A percentile compares a stretch with the other conserved stretches of the same genome.
Conservation (phyloP, 1,139 yeast species). For the Protomyces pachydermus region DNA sequence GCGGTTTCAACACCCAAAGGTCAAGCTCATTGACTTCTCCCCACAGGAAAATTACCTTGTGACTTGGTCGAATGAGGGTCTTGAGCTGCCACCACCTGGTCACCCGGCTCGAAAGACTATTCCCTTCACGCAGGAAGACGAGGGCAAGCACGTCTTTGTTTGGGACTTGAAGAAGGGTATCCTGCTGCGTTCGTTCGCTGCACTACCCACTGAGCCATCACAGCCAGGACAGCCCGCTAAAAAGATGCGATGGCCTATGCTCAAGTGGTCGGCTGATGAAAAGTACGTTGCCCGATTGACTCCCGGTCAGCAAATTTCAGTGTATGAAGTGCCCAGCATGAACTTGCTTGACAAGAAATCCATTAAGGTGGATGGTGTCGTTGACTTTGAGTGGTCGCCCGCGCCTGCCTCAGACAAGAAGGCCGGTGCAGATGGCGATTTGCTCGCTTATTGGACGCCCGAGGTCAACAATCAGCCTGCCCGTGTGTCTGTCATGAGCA, state of each 20-base stretch:
- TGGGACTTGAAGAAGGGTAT: slow-evolving; percentile 88
- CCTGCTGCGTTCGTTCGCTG: slow-evolving; percentile 83
- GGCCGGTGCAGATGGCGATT: slow-evolving; percentile 53
- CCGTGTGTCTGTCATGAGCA: slow-evolving; percentile 83
- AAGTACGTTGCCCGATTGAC: slow-evolving; percentile 93
- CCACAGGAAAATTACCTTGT: slow-evolving; percentile 88
- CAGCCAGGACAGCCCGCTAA: slow-evolving; percentile 33
- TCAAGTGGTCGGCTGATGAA: slow-evolving; percentile 94
- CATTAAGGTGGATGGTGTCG: slow-evolving; percentile 75
- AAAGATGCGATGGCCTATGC: slow-evolving; percentile 89
- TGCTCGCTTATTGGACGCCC: slow-evolving; percentile 94
- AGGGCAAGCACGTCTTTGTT: slow-evolving; percentile 88
- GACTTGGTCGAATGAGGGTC: slow-evolving; percentile 84
- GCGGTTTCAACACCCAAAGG: slow-evolving; percentile 86
- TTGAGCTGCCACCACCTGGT: slow-evolving; percentile 61
- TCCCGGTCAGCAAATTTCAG: slow-evolving; percentile 78
- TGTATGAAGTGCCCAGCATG: slow-evolving; percentile 69
- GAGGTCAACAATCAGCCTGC: slow-evolving; percentile 91
- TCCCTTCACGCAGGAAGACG: slow-evolving; percentile 84
- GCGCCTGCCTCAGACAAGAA: slow-evolving; percentile 63
- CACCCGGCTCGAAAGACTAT: slow-evolving; percentile 55
- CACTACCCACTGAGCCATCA: slow-evolving; percentile 52
- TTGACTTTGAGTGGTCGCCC: slow-evolving; percentile 95
- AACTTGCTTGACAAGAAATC: slow-evolving; percentile 80
- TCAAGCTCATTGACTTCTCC: slow-evolving; percentile 82